Base-by-base conservation (phyloP, 164 flowering plant genomes). In the Chimonanthus salicifolius region DNA sequence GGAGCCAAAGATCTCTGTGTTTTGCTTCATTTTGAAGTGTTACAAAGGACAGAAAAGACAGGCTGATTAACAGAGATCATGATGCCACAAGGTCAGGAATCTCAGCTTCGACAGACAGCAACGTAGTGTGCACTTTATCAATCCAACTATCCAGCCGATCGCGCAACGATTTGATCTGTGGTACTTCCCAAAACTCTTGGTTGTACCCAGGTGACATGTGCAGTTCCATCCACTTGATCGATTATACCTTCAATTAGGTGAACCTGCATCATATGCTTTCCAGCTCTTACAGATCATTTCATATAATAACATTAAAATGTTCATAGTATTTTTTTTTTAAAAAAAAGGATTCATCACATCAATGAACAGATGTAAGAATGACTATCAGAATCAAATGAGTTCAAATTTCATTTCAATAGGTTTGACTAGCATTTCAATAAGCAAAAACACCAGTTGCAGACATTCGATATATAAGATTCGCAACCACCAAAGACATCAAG, bases 141-240 rank as follows among this genome's bases (percentile, higher is more conserved):
- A 88, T 43, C 99, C 98, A 95, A 70, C 71, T 80, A 78, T 92
- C 98, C 77, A 90, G 81, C 47, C 90, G 87, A 71, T 88, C 91
- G 10, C 96, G 85, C 84, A 93, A 79, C 7, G 99, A 88, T 72
- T 83, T 85, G 86, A 93, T 88, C 80, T 95, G 99, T 7, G 89
- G 80, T 70, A 93, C n/a, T 86, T n/a, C 94, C 96, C 74, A 91
- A 69, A 51, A 95, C 97, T 80, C 99, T 83, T 2, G 98, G 99
- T 71, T 95, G 97, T 76, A 92, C 97, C 99, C 99, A 90, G 4
- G 98, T 91, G 11, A 95, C 92, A 68, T 93, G 90, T 49, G 93
- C 96, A 0, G 94, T 90, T 67, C 94, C 97, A 16, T 90, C 97
- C 18, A 95, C 99, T 84, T 93, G 94, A 84, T 95, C 98, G 47